Conservation (phyloP, 257 asterid genomes). For the Nicotiana noctiflora region DNA sequence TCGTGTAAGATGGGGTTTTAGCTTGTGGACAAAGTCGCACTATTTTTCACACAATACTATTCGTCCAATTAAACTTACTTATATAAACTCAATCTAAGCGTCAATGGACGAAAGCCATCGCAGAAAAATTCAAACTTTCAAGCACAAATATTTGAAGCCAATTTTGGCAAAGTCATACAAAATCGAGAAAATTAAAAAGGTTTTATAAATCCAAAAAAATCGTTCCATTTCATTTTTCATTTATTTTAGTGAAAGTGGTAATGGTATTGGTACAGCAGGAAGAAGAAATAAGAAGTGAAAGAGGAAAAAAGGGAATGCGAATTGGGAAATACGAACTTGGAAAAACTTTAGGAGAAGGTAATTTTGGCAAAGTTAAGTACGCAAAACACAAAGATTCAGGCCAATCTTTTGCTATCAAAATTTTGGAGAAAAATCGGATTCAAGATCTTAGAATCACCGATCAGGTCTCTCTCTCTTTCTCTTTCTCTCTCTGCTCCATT, state of each 20-base stretch:
- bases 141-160: too few relatives aligned
- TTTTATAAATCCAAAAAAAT: not conserved
- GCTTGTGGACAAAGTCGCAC: not conserved
- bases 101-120: not conserved
- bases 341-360: constrained; percentile 87
- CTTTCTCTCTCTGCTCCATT: not conserved
- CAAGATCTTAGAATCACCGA: constrained; percentile 58
- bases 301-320: constrained; percentile 39
- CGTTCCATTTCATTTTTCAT: too few relatives aligned
- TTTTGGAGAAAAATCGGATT: constrained; percentile 66
- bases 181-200: not conserved
- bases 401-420: constrained; percentile 63
- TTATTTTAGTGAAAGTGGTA: not conserved
- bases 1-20: not conserved
- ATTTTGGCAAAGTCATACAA: too few relatives aligned
- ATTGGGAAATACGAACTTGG: constrained; percentile 83
- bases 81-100: not conserved
- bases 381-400: constrained; percentile 63
- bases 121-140: not conserved
- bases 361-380: constrained; percentile 87
- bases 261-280: constrained; percentile 39
- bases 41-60: too few relatives aligned
- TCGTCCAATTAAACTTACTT: not conserved
- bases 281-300: constrained; percentile 1
- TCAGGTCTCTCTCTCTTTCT: constrained; percentile 34